phyloP scores from a whole-genome alignment of 495 filamentous ascomycete species.

The Tetracladium marchalianum region DNA sequence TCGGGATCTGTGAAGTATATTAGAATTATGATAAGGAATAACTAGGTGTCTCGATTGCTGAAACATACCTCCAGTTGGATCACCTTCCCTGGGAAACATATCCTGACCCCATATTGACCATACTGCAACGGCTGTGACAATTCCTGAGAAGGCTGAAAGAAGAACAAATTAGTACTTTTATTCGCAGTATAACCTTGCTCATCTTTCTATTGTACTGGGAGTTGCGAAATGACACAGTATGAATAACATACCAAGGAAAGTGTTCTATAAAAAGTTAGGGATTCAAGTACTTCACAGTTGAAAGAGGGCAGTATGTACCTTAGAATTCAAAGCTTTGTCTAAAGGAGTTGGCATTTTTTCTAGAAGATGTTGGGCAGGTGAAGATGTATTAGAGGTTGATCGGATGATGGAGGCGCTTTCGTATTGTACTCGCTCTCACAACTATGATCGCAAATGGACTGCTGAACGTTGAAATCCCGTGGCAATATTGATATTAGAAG shows the following conservation, averaged over 20 bases:
- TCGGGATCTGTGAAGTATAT: slow-evolving; percentile 43
- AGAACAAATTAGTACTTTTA: too few species aligned
- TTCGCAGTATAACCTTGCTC: too few species aligned
- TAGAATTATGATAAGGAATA: not conserved
- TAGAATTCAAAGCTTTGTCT: slow-evolving; percentile 70
- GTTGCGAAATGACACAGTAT: too few species aligned
- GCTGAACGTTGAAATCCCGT: too few species aligned
- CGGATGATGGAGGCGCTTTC: too few species aligned
- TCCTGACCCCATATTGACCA: slow-evolving; percentile 80
- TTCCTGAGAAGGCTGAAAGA: slow-evolving; percentile 58
- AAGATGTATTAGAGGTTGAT: not conserved
- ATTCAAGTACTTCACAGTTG: not conserved
- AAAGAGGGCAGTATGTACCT: slow-evolving; percentile 36
- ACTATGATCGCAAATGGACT: too few species aligned
- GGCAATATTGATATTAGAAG: too few species aligned
- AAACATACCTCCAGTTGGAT: slow-evolving; percentile 62
- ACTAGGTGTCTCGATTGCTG: not conserved
- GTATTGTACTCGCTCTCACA: too few species aligned
- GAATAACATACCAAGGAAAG: slow-evolving; percentile 42
- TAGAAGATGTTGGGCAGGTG: not conserved
- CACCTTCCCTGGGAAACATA: slow-evolving; percentile 59
- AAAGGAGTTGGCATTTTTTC: slow-evolving; percentile 60
- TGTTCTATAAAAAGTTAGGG: slow-evolving; percentile 26
- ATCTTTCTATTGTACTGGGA: not conserved
- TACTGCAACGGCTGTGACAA: slow-evolving; percentile 73